Conservation (phyloP, 306 rosid genomes). For the Myrica gale region DNA sequence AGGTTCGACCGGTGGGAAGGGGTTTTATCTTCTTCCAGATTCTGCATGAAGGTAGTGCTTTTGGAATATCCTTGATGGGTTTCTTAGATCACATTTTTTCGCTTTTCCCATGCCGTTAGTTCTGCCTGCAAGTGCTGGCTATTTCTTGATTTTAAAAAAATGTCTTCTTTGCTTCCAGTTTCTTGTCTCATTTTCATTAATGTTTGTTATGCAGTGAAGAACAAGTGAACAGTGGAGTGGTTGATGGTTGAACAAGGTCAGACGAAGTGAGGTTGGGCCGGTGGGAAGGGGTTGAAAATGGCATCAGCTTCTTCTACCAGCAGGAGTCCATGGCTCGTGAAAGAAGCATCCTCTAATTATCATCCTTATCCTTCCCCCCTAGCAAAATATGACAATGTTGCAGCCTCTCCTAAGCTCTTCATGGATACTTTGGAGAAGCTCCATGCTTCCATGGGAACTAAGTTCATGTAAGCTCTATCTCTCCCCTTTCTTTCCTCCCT, state of each 20-base stretch:
- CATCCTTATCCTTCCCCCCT: conserved; percentile 55
- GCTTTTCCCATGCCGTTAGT: no score
- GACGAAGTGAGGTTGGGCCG: background rate
- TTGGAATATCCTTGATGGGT: no score
- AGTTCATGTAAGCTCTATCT: conserved; percentile 67
- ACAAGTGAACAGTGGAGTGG: background rate
- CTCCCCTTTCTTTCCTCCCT: background rate
- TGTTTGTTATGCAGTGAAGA: background rate
- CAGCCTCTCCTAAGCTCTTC: conserved; percentile 50
- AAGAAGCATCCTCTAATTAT: conserved; percentile 38
- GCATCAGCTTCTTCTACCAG: conserved; percentile 40
- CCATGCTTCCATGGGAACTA: conserved; percentile 67
- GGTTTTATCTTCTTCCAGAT: conserved; percentile 19
- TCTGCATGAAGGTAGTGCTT: no score
- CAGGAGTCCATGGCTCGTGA: conserved; percentile 40
- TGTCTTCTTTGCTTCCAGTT: no score
- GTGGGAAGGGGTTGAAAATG: background rate
- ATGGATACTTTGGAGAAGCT: conserved; percentile 67
- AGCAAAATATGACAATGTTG: conserved; percentile 61
- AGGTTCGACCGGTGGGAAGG: no score
- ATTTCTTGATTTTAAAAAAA: no score
- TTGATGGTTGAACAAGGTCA: background rate
- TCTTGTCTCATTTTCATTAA: background rate
- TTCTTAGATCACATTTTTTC: no score
- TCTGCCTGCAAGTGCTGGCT: no score